Evolutionary conservation across 495 filamentous ascomycete species (phyloP), one percentile per base, ranked within the genome.

Genomic region (Neurospora tetraspora): DNA sequence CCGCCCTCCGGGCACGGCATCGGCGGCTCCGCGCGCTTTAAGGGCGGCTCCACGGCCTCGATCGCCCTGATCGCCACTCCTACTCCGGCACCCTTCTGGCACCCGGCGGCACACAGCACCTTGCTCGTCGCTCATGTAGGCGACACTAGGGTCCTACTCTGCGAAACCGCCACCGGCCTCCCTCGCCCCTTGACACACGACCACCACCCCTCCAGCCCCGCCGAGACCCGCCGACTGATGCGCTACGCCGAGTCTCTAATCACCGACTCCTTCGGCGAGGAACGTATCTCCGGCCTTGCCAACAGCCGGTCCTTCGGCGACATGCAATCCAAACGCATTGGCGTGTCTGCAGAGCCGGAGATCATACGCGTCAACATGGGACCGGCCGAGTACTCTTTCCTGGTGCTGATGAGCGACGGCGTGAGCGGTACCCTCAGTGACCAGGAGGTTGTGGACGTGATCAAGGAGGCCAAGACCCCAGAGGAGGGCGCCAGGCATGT

Each of bases 221-320:
- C 88, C 70, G 96, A 99, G 82, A 89, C 91, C 14, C 89, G 87
- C 70, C 89, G 96, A 31, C 87, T 99, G 39, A 90, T 94, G 6
- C 91, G 94, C 70, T 98, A 92, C 77, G 93, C 81, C 71, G 78
- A 77, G 45, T 92, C 91, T 1, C 94, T 99, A 75, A 89, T 96
- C 31, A 97, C 95, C 0, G 96, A 99, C 79, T 96, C 93, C 18
- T 98, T 98, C 78, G 96, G 96, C 77, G 96, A 99, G 81, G 96
- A 98, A 80, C 93, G 96, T 73, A 94, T 99, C 83, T 89, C 89
- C 70, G 94, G 95, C 0, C 88, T 99, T 1, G 96, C 96, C 76
- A 99, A 99, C 82, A 95, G 92, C 10, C 92, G 96, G 7, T 86
- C 94, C 3, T 98, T 99, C 76, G 96, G 96, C 39, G 96, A 98